These are phyloP conservation scores for Debaryomyces subglobosus DNA, from an alignment of 1,139 yeast species.

Conservation along the genomic window DNA sequence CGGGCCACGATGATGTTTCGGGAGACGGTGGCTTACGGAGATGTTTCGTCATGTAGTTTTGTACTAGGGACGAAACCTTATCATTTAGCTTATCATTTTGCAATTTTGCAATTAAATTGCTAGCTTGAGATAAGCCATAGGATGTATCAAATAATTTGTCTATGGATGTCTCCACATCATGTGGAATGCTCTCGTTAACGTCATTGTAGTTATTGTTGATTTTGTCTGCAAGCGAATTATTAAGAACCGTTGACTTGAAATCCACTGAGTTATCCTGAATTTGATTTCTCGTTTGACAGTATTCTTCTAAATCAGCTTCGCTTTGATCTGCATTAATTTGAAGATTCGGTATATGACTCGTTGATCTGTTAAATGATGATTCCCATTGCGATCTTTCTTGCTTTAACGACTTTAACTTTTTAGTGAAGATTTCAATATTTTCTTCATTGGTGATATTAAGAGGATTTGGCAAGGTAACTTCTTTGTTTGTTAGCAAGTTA, in stretches of 20 bases:
- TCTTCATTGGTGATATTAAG: constrained; percentile 53
- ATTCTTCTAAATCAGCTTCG: constrained; percentile 14
- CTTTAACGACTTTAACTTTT: constrained; percentile 45
- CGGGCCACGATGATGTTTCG: constrained; percentile 20
- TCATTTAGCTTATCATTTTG: constrained; percentile 19
- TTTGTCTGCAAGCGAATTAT: constrained; percentile 12
- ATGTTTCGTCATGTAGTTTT: constrained; percentile 22
- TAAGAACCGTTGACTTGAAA: constrained; percentile 11
- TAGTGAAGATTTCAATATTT: constrained; percentile 48
- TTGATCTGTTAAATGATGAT: constrained; percentile 27
- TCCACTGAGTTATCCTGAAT: constrained; percentile 10
- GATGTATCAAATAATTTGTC: constrained; percentile 27
- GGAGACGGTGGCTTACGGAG: constrained; percentile 13
- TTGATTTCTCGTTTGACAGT: constrained; percentile 14
- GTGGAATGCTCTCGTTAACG: constrained; percentile 15
- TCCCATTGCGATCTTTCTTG: constrained; percentile 56
- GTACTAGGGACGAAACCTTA: constrained; percentile 22
- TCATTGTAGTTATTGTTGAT: constrained; percentile 14
- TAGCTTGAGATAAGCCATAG: constrained; percentile 25
- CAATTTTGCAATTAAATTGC: constrained; percentile 23
- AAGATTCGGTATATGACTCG: constrained; percentile 22
- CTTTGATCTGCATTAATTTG: constrained; percentile 13
- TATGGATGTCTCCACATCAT: constrained; percentile 24
- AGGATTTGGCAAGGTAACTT: constrained; percentile 54
- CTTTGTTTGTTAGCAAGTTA: constrained; percentile 22